phyloP scores from a whole-genome alignment of 148 eudicot species.

The Heliosperma pusillum region DNA sequence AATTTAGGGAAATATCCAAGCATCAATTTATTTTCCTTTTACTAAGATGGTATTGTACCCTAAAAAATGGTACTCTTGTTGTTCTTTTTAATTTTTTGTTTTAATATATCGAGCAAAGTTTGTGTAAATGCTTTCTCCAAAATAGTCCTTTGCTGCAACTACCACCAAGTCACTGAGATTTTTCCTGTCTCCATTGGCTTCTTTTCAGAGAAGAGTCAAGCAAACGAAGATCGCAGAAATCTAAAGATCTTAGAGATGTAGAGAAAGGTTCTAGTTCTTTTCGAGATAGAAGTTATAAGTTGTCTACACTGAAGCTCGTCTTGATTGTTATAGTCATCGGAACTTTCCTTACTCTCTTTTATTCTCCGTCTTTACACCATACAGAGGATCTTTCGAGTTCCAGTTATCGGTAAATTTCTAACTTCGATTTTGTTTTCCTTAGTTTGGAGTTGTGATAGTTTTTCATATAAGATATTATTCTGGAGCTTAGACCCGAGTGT shows the following conservation, averaged over 20 bases:
- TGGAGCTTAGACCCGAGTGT: neutral
- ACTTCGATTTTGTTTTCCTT: neutral
- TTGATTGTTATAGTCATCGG: slow-evolving; percentile 54
- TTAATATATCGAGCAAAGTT: neutral
- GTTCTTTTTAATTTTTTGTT: neutral
- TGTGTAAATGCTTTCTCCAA: neutral
- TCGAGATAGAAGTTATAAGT: slow-evolving; percentile 45
- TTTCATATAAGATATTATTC: neutral
- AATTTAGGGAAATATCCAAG: neutral
- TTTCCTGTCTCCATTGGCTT: slow-evolving; percentile 12
- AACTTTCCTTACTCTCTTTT: slow-evolving; percentile 51
- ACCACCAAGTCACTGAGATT: neutral
- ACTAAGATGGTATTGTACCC: neutral
- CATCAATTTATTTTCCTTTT: neutral
- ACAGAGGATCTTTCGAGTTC: slow-evolving; percentile 41
- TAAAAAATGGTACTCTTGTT: neutral
- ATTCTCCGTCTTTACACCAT: slow-evolving; percentile 60
- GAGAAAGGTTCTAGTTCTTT: slow-evolving; percentile 49
- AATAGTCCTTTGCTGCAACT: neutral
- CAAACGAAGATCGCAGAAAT: slow-evolving; percentile 66
- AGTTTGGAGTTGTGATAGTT: neutral
- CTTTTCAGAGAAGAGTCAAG: slow-evolving; percentile 63
- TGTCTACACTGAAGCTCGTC: slow-evolving; percentile 50
- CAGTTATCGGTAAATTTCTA: slow-evolving; percentile 43
- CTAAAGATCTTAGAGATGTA: slow-evolving; percentile 57